Conservation (phyloP, 805 yeast genomes). For the Suhomyces vadensis region DNA sequence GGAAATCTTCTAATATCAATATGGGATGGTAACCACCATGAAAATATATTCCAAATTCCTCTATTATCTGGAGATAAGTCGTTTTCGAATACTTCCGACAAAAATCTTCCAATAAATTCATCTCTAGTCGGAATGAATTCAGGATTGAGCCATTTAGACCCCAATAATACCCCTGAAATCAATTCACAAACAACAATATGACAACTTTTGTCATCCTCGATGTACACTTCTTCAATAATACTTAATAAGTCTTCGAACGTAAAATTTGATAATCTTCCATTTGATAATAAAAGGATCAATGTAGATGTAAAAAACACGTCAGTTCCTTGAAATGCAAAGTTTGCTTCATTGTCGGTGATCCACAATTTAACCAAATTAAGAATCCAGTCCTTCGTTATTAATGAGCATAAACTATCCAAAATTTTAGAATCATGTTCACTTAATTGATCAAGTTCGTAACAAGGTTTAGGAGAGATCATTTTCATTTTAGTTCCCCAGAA, state of each 20-base stretch:
- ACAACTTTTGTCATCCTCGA: slow-evolving; percentile 67
- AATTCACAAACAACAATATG: slow-evolving; percentile 78
- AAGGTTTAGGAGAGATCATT: slow-evolving; percentile 43
- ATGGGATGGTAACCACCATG: slow-evolving; percentile 72
- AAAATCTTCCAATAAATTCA: slow-evolving; percentile 43
- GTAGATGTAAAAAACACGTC: slow-evolving; percentile 59
- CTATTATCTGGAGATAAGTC: slow-evolving; percentile 74
- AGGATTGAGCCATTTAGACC: slow-evolving; percentile 44
- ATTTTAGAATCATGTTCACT: slow-evolving; percentile 43
- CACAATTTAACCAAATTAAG: slow-evolving; percentile 48
- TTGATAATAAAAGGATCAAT: slow-evolving; percentile 49
- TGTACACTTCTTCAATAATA: slow-evolving; percentile 51
- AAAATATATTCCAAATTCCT: slow-evolving; percentile 71
- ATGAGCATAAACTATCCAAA: slow-evolving; percentile 43
- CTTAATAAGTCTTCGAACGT: slow-evolving; percentile 53
- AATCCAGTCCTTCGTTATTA: slow-evolving; percentile 62
- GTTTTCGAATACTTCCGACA: slow-evolving; percentile 47
- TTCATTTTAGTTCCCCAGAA: slow-evolving; percentile 66
- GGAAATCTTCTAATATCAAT: slow-evolving; percentile 69
- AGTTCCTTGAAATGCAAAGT: slow-evolving; percentile 63
- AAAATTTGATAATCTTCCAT: slow-evolving; percentile 44
- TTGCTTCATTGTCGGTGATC: slow-evolving; percentile 67
- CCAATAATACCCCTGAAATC: slow-evolving; percentile 59
- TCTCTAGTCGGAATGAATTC: slow-evolving; percentile 44
- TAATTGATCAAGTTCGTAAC: slow-evolving; percentile 27